Conservation (phyloP, 257 asterid genomes). For the Thymus quinquecostatus region DNA sequence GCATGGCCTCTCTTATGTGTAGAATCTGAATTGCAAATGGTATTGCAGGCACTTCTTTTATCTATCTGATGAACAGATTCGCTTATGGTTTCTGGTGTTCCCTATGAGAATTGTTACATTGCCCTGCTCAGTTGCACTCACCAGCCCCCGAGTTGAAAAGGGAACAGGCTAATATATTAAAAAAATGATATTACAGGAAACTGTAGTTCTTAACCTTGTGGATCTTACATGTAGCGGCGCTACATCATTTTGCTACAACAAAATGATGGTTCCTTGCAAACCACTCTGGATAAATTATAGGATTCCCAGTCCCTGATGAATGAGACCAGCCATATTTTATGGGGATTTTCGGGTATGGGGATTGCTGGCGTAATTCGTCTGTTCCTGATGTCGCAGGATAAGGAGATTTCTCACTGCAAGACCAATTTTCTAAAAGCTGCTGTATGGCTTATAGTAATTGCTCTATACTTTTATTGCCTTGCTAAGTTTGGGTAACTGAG, state of each 20-base stretch:
- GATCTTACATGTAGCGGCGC: constrained; percentile 28
- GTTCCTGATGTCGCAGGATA: constrained; percentile 36
- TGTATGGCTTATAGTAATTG: constrained; percentile 30
- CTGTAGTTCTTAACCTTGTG: constrained; percentile 34
- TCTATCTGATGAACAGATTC: constrained; percentile 56
- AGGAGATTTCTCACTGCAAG: constrained; percentile 28
- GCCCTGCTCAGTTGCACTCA: constrained; percentile 48
- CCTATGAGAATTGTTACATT: constrained; percentile 52
- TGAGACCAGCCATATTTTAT: constrained; percentile 24
- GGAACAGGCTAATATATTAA: constrained; percentile 36
- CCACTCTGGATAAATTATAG: constrained; percentile 35
- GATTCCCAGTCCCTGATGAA: constrained; percentile 36
- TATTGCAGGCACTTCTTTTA: constrained; percentile 70
- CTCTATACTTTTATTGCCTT: constrained; percentile 31
- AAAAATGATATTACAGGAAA: constrained; percentile 33
- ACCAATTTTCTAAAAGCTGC: constrained; percentile 33
- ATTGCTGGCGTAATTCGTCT: constrained; percentile 17
- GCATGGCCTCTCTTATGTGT: constrained; percentile 50
- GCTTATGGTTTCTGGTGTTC: constrained; percentile 52
- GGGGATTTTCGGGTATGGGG: constrained; percentile 34
- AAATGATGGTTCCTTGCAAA: constrained; percentile 36
- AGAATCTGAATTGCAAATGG: constrained; percentile 56
- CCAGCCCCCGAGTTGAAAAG: constrained; percentile 50
- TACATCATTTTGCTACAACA: constrained; percentile 31
- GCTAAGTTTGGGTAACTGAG: constrained; percentile 25